Base-by-base conservation (phyloP, 139 green algal species). In the Coccomyxa sp. region DNA sequence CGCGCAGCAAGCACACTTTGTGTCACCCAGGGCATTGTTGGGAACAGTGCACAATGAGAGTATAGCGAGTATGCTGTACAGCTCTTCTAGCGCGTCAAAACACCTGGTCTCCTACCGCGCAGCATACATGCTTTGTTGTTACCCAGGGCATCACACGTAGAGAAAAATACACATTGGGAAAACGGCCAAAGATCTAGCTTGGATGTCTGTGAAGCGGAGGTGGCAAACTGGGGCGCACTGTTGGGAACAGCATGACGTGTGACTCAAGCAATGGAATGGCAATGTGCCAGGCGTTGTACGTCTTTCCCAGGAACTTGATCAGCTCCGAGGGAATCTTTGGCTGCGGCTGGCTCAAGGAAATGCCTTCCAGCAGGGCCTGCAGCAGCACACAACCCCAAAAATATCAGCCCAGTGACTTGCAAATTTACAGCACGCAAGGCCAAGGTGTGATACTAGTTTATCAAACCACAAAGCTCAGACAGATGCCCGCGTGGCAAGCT, bases 291-390 rank as follows among this genome's bases (percentile, higher is more conserved):
- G 95, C 94, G 84, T 96, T 96, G 92, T 95, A 98, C 59, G 92
- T 97, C 79, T 96, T 97, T 75, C 96, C 97, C 83, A 99, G 91
- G 91, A 97, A 99, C 85, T 96, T 96, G 85, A 99, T 99, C 57
- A 99, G 93, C 91, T 99, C 97, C 7, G 91, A 91, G 0, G 97
- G 95, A 76, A 99, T 95, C 92, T 99, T 99, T 68, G 97, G 97
- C 90, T 99, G 97, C 45, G 97, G 97, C 90, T 99, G 96, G 84
- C 88, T 94, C 81, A 99, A 87, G 31, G 88, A 93, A 79, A 98
- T 98, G 82, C 91, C 93, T 82, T 99, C 96, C 76, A 99, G 87
- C 83, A 98, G 82, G 13, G 93, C 93, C 88, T 93, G 87, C 25
- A 88, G 1, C 1, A 27, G 7, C 45, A 71, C 21, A 28, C 18